Percentiles rank a stretch among this genome's conserved stretches.
Evolutionary conservation across 208 protist genomes (phyloP).

Genomic region (Sergeia podlipaevii): DNA sequence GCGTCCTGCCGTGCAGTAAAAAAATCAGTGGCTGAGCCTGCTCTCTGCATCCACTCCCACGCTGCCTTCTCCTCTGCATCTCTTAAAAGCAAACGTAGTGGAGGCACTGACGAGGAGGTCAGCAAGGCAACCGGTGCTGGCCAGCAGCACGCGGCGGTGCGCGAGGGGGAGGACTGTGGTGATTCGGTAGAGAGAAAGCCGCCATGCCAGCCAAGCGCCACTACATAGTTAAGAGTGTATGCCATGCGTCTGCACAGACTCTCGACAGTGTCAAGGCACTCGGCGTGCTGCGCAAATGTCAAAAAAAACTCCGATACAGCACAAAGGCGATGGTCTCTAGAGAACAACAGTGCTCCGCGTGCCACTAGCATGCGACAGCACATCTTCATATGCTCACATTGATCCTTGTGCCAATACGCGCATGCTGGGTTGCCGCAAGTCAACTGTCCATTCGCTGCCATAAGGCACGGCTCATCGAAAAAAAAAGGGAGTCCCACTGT

Average conservation of each 20-base stretch:
- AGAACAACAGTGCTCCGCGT: not conserved
- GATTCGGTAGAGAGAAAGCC: not conserved
- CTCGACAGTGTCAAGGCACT: slow-evolving; percentile 10
- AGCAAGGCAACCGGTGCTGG: not conserved
- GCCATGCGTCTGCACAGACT: slow-evolving; percentile 18
- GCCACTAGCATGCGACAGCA: not conserved
- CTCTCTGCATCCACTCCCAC: too few species aligned
- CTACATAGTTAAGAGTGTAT: slow-evolving; percentile 16
- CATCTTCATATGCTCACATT: slow-evolving; percentile 39
- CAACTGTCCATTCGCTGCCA: slow-evolving; percentile 20
- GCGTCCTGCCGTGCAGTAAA: slow-evolving; percentile 35
- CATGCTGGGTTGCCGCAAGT: slow-evolving; percentile 40
- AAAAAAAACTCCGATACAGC: slow-evolving; percentile 13
- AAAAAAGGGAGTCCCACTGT: slow-evolving; percentile 25
- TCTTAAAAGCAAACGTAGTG: not conserved
- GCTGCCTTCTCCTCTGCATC: slow-evolving; percentile 11
- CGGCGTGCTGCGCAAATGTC: slow-evolving; percentile 5
- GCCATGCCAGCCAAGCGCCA: slow-evolving; percentile 18
- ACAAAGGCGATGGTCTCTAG: slow-evolving; percentile 18
- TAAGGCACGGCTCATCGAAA: slow-evolving; percentile 65
- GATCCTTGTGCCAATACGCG: slow-evolving; percentile 66
- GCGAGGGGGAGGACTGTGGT: too few species aligned
- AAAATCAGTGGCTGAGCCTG: slow-evolving; percentile 8
- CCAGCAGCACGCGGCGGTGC: not conserved
- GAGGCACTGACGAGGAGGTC: slow-evolving; percentile 2